A percentile compares a stretch with the other conserved stretches of the same genome.
Conservation (phyloP, 2,329 filamentous ascomycete genomes). For the Colletotrichum neosansevieriae region DNA sequence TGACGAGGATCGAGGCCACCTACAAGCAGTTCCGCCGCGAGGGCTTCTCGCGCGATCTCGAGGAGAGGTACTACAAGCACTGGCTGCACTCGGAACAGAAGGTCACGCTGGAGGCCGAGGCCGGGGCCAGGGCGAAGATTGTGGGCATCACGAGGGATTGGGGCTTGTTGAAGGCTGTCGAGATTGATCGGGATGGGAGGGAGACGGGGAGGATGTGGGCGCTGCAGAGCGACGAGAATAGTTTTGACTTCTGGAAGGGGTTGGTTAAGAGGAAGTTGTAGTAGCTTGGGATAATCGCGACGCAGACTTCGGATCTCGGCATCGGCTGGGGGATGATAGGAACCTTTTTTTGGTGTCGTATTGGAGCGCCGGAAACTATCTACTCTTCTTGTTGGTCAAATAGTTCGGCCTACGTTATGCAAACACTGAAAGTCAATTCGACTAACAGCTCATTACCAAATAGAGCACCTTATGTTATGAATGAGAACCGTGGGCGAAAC, state of each 20-base stretch:
- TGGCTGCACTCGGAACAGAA: slow-evolving; percentile 87
- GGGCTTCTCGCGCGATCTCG: slow-evolving; percentile 81
- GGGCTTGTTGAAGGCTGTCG: slow-evolving; percentile 87
- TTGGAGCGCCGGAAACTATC: no score
- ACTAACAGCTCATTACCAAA: no score
- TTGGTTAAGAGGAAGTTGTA: slow-evolving; percentile 83
- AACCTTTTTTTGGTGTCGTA: no score
- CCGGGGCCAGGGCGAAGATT: slow-evolving; percentile 79
- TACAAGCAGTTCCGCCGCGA: slow-evolving; percentile 80
- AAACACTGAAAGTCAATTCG: no score
- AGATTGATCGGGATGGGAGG: slow-evolving; percentile 80
- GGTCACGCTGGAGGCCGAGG: slow-evolving; percentile 83
- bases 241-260: slow-evolving; percentile 96
- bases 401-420: no score
- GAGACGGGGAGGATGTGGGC: slow-evolving; percentile 83
- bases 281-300: no score
- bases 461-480: no score
- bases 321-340: no score
- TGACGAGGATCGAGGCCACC: slow-evolving; percentile 81
- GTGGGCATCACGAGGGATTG: slow-evolving; percentile 92
- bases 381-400: no score
- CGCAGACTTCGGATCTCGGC: no score
- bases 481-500: no score
- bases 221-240: slow-evolving; percentile 96
- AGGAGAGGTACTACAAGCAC: slow-evolving; percentile 80